Evolutionary conservation across 345 rosid genomes (phyloP).

Genomic region (Hibiscus syriacus): DNA sequence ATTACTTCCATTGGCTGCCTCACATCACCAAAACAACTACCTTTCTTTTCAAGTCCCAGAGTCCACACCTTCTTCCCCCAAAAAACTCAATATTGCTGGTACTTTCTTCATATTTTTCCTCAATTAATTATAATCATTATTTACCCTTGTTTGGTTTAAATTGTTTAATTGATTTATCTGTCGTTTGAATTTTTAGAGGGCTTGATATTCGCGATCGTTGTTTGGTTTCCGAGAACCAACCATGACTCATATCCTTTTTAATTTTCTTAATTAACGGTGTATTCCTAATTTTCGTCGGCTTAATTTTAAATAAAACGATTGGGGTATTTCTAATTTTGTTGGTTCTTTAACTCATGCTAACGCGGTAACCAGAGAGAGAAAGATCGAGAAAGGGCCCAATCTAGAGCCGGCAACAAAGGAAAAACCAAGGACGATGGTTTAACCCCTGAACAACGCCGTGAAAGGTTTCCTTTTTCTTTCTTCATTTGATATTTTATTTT

Average conservation of each 20-base stretch:
- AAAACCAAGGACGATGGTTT: too few species aligned
- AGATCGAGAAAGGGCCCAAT: too few species aligned
- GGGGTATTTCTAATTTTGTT: neutral
- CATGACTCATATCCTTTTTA: constrained; percentile 69
- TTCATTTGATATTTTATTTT: neutral
- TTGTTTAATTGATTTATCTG: neutral
- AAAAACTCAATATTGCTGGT: too few species aligned
- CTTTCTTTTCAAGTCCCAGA: too few species aligned
- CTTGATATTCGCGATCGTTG: neutral
- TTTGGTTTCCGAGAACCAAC: constrained; percentile 10
- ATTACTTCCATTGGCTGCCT: too few species aligned
- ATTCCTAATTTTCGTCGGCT: neutral
- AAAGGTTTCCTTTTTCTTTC: constrained; percentile 28
- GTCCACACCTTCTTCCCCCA: too few species aligned
- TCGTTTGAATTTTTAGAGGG: constrained; percentile 14
- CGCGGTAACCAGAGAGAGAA: too few species aligned
- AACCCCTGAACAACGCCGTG: too few species aligned
- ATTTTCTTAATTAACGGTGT: constrained; percentile 7
- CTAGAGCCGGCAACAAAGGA: too few species aligned
- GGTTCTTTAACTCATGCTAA: constrained; percentile 34
- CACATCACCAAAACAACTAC: too few species aligned
- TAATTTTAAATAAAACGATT: neutral
- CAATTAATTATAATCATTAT: too few species aligned
- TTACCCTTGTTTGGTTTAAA: neutral
- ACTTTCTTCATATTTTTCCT: neutral